Evolutionary conservation across 164 flowering plant species (phyloP), one percentile per base, ranked within the genome.

Genomic region (Umbilicus rupestris): DNA sequence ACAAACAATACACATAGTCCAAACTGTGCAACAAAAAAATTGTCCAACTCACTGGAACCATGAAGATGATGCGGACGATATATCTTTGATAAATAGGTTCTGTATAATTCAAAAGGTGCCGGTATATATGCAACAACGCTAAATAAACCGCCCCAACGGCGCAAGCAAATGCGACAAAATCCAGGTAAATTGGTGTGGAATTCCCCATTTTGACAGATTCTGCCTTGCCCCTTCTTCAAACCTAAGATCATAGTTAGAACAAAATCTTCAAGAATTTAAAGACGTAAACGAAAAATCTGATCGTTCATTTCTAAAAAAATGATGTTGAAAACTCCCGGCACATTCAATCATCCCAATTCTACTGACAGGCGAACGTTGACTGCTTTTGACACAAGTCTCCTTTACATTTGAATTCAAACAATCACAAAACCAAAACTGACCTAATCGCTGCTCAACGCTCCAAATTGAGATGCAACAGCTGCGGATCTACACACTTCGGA

Each of bases 11-110:
- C 11, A 52, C 2, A 24, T 26, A 52, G 55, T 49, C 31, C 59
- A 20, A 49, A 49, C 9, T 7, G 28, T 50, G 11, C 28, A 35
- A 79, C 70, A 33, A 66, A 74, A 30, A 52, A 68, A 3, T 0
- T 11, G 12, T 67, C 70, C 20, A 2, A 75, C 94, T 79, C 65
- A 93, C 97, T 65, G 98, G 98, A 74, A 93, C 97, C 98, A 90
- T 93, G 67, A 90, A 90, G 72, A 93, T 84, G 72, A 93, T 93
- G 28, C 98, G 92, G 46, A 93, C 98, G 12, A 90, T 90, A 70
- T 75, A 93, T 68, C 98, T 81, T 84, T 93, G 98, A 73, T 84
- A 93, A 65, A 88, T 87, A 12, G 97, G 97, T 63, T 93, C 98
- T 0, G 97, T 90, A 69, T 93, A 90, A 73, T 93, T 93, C 81